Evolutionary conservation across 179 eudicot genomes (phyloP).

Genomic region (Patellifolia procumbens): DNA sequence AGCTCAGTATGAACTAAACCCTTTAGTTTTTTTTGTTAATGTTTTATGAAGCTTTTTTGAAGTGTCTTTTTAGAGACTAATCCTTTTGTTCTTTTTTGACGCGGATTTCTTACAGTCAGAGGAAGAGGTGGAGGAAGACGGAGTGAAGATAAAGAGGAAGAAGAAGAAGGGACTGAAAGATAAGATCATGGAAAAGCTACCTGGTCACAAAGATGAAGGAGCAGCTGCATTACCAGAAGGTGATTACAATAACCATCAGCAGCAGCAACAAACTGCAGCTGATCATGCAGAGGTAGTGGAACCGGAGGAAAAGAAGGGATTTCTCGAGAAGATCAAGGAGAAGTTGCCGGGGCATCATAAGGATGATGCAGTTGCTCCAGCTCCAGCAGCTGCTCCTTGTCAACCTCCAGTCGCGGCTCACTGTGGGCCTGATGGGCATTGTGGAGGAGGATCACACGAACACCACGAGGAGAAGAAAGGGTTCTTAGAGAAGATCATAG

Average conservation of each 20-base stretch:
- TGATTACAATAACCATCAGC: conserved; percentile 11
- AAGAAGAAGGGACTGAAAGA: conserved; percentile 49
- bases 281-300: conserved; percentile 20
- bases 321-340: conserved; percentile 48
- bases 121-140: conserved; percentile 50
- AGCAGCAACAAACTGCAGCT: conserved; percentile 14
- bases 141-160: conserved; percentile 43
- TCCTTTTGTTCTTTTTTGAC: neutral
- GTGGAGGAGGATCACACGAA: conserved; percentile 24
- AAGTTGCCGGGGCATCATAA: conserved; percentile 49
- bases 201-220: conserved; percentile 26
- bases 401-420: neutral
- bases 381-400: conserved; percentile 17
- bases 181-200: conserved; percentile 30
- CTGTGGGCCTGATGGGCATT: conserved; percentile 5
- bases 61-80: neutral
- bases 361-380: conserved; percentile 26
- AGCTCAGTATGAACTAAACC: conserved; percentile 42
- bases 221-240: conserved; percentile 4
- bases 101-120: conserved; percentile 37
- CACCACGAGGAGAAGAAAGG: conserved; percentile 51
- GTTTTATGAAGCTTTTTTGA: too few relatives aligned
- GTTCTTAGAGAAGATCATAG: conserved; percentile 49
- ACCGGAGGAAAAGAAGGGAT: conserved; percentile 46
- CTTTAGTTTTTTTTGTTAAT: neutral